These are phyloP conservation scores for Hemileia vastatrix DNA, from an alignment of 1,284 basidiomycete genomes.

Conservation along the genomic window DNA sequence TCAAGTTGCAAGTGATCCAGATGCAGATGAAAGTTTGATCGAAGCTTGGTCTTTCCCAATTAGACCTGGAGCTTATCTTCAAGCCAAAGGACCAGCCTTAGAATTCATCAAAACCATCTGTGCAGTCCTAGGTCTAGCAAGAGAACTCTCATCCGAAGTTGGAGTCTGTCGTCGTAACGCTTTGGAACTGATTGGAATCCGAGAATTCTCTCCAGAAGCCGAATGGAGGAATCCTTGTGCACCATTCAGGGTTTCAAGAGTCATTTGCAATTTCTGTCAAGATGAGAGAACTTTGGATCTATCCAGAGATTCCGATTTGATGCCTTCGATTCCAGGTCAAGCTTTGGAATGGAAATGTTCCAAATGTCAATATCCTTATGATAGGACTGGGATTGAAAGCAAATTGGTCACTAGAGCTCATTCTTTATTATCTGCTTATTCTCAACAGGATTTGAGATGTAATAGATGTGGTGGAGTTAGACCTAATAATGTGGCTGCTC, in stretches of 20 bases:
- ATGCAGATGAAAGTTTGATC: slow-evolving; percentile 24
- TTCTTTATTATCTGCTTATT: slow-evolving; percentile 30
- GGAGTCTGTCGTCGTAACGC: slow-evolving; percentile 38
- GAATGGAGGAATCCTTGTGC: slow-evolving; percentile 41
- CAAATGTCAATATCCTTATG: slow-evolving; percentile 36
- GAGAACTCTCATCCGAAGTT: slow-evolving; percentile 34
- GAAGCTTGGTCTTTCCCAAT: slow-evolving; percentile 35
- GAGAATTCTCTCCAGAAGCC: slow-evolving; percentile 37
- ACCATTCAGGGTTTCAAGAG: slow-evolving; percentile 36
- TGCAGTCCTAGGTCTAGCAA: slow-evolving; percentile 29
- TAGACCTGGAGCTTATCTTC: slow-evolving; percentile 36
- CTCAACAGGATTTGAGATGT: slow-evolving; percentile 37
- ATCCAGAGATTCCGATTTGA: slow-evolving; percentile 37
- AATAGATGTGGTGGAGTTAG: no score
- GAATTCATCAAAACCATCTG: slow-evolving; percentile 40
- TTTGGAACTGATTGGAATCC: slow-evolving; percentile 37
- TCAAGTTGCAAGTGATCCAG: slow-evolving; percentile 25
- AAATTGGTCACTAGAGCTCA: slow-evolving; percentile 32
- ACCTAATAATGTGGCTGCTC: no score
- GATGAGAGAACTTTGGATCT: slow-evolving; percentile 40
- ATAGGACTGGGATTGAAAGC: slow-evolving; percentile 31
- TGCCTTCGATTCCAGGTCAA: slow-evolving; percentile 23
- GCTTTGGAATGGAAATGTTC: slow-evolving; percentile 33
- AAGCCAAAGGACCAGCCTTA: slow-evolving; percentile 29
- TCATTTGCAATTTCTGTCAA: slow-evolving; percentile 43